A percentile compares a stretch with the other conserved stretches of the same genome.
Evolutionary conservation across 192 early-diverging fungal species (phyloP).

Genomic region (Linnemannia zychae): DNA sequence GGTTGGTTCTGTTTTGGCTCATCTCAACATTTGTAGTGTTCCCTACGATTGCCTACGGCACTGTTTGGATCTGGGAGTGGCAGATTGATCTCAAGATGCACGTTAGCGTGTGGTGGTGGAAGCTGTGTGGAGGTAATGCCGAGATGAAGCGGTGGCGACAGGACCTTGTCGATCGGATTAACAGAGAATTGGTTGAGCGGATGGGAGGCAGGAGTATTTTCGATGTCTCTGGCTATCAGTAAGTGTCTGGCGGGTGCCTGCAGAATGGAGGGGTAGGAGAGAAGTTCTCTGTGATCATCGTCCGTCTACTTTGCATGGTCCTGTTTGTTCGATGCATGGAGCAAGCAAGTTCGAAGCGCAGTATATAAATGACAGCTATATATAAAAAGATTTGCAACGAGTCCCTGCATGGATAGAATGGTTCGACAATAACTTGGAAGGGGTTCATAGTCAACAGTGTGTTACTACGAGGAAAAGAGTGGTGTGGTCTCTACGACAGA

Average conservation of each 20-base stretch:
- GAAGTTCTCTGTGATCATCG: background rate
- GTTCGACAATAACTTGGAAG: too few relatives aligned
- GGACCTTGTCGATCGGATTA: slow-evolving; percentile 24
- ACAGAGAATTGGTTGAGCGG: slow-evolving; percentile 19
- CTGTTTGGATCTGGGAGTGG: slow-evolving; percentile 55
- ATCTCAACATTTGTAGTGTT: slow-evolving; percentile 28
- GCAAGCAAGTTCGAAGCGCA: background rate
- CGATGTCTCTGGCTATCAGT: slow-evolving; percentile 35
- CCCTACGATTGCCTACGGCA: slow-evolving; percentile 35
- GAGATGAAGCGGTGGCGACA: slow-evolving; percentile 53
- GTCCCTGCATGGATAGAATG: too few relatives aligned
- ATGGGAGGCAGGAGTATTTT: slow-evolving; percentile 40
- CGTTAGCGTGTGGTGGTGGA: slow-evolving; percentile 55
- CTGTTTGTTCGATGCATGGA: too few relatives aligned
- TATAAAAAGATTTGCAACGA: background rate
- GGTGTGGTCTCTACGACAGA: too few relatives aligned
- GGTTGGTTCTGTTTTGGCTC: slow-evolving; percentile 33
- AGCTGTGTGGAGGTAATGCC: slow-evolving; percentile 42
- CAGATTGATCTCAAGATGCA: slow-evolving; percentile 53
- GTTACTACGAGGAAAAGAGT: too few relatives aligned
- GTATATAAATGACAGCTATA: background rate
- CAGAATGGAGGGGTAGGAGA: background rate
- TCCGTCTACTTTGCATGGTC: too few relatives aligned
- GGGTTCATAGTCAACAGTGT: too few relatives aligned
- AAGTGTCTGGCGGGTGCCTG: background rate